Percentiles rank a stretch among this genome's conserved stretches.
phyloP scores from a whole-genome alignment of 495 filamentous ascomycete species.

The Penicillium cinerascens region DNA sequence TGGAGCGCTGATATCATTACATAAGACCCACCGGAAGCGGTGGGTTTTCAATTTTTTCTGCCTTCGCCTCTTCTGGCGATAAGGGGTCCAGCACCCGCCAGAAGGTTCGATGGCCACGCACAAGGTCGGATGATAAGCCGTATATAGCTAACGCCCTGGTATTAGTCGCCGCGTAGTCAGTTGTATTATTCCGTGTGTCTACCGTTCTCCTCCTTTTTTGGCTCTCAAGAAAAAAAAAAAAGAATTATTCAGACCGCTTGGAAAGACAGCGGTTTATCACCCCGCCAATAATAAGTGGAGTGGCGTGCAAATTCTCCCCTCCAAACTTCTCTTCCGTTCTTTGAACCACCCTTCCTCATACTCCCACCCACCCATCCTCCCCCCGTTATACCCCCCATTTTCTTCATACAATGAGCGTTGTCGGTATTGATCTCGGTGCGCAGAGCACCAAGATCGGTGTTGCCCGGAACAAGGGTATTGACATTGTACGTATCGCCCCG shows the following conservation, averaged over 20 bases:
- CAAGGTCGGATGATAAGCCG: slow-evolving; percentile 10
- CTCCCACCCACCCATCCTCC: slow-evolving; percentile 14
- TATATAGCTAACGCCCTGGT: slow-evolving; percentile 16
- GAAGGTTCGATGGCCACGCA: slow-evolving; percentile 37
- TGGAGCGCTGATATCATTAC: slow-evolving; percentile 1
- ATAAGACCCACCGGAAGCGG: slow-evolving; percentile 18
- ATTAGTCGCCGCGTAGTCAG: neutral
- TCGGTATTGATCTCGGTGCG: slow-evolving; percentile 93
- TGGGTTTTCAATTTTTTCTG: slow-evolving; percentile 24
- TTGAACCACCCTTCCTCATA: slow-evolving; percentile 16
- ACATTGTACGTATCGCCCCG: slow-evolving; percentile 77
- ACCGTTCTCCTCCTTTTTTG: neutral
- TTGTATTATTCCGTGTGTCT: neutral
- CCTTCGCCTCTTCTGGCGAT: slow-evolving; percentile 25
- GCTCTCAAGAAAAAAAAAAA: neutral
- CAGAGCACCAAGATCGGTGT: slow-evolving; percentile 97
- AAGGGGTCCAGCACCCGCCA: slow-evolving; percentile 33
- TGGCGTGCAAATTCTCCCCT: slow-evolving; percentile 46
- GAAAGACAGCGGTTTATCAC: slow-evolving; percentile 16
- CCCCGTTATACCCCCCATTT: slow-evolving; percentile 14
- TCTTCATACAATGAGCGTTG: slow-evolving; percentile 62
- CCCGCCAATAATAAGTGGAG: slow-evolving; percentile 32
- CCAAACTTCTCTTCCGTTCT: slow-evolving; percentile 28
- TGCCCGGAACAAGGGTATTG: slow-evolving; percentile 95
- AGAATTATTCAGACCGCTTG: slow-evolving; percentile 10